Base-by-base conservation (phyloP, 257 asterid genomes). In the Salvia hispanica region DNA sequence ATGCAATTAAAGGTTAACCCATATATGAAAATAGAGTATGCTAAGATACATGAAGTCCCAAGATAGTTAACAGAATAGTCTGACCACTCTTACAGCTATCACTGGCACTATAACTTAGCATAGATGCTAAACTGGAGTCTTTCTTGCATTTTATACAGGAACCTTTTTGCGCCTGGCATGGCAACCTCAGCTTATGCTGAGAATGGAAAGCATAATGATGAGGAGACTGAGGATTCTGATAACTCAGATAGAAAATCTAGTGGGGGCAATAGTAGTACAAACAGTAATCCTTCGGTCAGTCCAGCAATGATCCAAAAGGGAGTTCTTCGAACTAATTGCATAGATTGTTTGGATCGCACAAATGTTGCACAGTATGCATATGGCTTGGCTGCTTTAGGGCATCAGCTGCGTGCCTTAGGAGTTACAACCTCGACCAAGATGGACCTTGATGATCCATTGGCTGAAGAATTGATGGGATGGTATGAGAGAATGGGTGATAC, bases 401-500 rank as follows among this genome's bases (percentile, higher is more conserved):
- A 87, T 80, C 99, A 94, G 83, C 75, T 94, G 62, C 82, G 61
- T 66, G 92, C 90, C 54, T 70, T 92, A 56, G 98, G 97, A 70
- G 78, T 80, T 31, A 85, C 81, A 66, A 81, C 76, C 77, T 75
- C 91, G 6, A 61, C 85, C 34, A 90, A 84, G 78, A 74, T 92
- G 75, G 97, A 90, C 73, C 92, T 92, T 62, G 96, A 92, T 65
- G 97, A 90, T 82, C 97, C 98, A 72, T 86, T 92, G 76, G 98
- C 98, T 60, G 97, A 86, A 54, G 95, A 88, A 74, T 76, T 92
- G 69, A 92, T 92, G 98, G 80, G 86, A 13, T 83, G 84, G 72
- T 94, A 94, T 78, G 99, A 94, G 82, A 91, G 80, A 74, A 94
- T 94, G 99, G 99, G 99, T 54, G 99, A 94, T 75, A 94, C 99